These are phyloP conservation scores for Candida pini DNA, from an alignment of 805 yeast species.

Conservation along the genomic window DNA sequence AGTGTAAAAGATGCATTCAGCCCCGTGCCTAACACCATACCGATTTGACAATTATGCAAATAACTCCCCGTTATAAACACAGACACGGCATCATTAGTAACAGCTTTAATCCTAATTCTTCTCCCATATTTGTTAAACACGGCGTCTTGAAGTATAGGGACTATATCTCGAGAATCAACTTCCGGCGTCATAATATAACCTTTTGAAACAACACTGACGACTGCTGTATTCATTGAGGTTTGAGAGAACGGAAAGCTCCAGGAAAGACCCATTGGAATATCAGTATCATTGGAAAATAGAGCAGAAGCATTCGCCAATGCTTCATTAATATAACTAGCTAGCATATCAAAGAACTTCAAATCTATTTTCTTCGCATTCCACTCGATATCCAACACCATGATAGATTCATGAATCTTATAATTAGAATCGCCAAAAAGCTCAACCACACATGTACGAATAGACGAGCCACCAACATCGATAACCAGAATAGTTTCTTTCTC, in stretches of 20 bases:
- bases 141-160: constrained; percentile 33
- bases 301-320: constrained; percentile 16
- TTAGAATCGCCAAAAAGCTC: constrained; percentile 10
- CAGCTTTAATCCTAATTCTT: constrained; percentile 34
- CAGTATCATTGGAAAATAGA: constrained; percentile 6
- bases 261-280: constrained; percentile 40
- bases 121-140: constrained; percentile 24
- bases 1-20: constrained; percentile 46
- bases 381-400: constrained; percentile 32
- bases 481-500: constrained; percentile 30
- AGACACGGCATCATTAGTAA: constrained; percentile 61
- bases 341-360: constrained; percentile 35
- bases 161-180: constrained; percentile 36
- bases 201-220: constrained; percentile 52
- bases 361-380: constrained; percentile 36
- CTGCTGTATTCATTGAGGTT: constrained; percentile 36
- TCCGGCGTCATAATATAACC: constrained; percentile 47
- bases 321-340: constrained; percentile 31
- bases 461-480: constrained; percentile 56
- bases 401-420: constrained; percentile 6
- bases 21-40: constrained; percentile 68
- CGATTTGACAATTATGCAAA: constrained; percentile 34
- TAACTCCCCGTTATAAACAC: constrained; percentile 50
- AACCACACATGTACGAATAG: constrained; percentile 35
- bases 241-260: constrained; percentile 54